A percentile compares a stretch with the other conserved stretches of the same genome.
phyloP scores from a whole-genome alignment of 768 basidiomycete species.

The Pulveroboletus sp. region DNA sequence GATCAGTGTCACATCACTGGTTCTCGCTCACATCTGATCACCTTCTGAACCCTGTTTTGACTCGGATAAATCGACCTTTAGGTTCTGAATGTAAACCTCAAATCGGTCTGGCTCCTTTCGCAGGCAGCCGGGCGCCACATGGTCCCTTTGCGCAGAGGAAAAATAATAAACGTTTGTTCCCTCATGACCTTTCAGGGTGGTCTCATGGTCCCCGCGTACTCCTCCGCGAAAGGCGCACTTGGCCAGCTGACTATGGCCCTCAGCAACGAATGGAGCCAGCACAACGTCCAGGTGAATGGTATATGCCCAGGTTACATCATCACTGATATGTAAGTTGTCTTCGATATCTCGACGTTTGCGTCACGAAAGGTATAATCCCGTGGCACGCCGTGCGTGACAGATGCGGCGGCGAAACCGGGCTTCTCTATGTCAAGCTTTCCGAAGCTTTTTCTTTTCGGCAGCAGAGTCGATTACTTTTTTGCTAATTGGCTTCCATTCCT shows the following conservation, averaged over 20 bases:
- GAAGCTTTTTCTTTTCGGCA: conserved; percentile 4
- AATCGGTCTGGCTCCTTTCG: conserved; percentile 79
- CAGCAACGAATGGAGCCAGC: conserved; percentile 89
- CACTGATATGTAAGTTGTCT: conserved; percentile 73
- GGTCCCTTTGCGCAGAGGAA: conserved; percentile 69
- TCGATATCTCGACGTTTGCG: conserved; percentile 9
- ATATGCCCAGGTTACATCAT: conserved; percentile 87
- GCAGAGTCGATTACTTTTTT: conserved; percentile 5
- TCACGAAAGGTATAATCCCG: conserved; percentile 1
- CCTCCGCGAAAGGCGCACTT: conserved; percentile 86
- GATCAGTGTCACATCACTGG: conserved; percentile 7
- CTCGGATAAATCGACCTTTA: conserved; percentile 31
- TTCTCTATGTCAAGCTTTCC: conserved; percentile 1
- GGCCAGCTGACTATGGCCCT: conserved; percentile 86
- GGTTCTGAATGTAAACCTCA: conserved; percentile 88
- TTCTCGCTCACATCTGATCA: conserved; percentile 6
- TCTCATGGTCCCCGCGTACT: conserved; percentile 82
- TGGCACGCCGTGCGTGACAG: conserved; percentile 5
- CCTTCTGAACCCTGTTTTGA: conserved; percentile 8
- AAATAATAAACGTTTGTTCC: conserved; percentile 69
- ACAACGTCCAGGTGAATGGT: conserved; percentile 86
- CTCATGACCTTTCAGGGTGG: conserved; percentile 55
- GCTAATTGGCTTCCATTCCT: conserved; percentile 17
- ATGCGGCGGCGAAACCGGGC: conserved; percentile 8
- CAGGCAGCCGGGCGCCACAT: conserved; percentile 90